Percentiles rank a stretch among this genome's conserved stretches.
Evolutionary conservation across 1,284 basidiomycete genomes (phyloP).

Genomic region (Trametes hirsuta): DNA sequence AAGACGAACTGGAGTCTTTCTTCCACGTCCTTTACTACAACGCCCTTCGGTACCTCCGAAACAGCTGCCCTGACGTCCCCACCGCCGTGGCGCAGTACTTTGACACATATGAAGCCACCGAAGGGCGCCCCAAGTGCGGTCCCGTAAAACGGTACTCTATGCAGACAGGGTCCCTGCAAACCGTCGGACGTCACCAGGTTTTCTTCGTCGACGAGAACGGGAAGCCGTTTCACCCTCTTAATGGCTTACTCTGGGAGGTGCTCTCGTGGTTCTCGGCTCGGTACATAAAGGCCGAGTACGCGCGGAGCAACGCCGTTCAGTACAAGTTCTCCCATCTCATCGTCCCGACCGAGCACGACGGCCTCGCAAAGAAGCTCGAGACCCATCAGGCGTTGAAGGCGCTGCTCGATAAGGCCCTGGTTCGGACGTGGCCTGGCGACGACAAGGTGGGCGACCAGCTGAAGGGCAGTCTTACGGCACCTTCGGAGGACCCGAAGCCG

Average conservation of each 20-base stretch:
- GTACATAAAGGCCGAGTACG: neutral
- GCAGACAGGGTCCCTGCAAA: neutral
- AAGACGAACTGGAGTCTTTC: slow-evolving; percentile 11
- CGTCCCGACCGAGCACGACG: neutral
- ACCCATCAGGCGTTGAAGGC: neutral
- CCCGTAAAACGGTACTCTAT: neutral
- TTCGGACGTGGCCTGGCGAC: neutral
- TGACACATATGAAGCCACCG: neutral
- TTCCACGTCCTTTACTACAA: slow-evolving; percentile 7
- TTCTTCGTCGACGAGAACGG: neutral
- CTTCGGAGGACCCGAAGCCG: neutral
- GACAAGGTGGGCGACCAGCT: slow-evolving; percentile 7
- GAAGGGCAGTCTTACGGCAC: neutral
- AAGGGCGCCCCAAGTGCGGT: neutral
- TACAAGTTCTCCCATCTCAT: neutral
- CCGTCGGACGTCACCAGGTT: neutral
- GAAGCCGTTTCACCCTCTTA: neutral
- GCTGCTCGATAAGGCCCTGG: neutral
- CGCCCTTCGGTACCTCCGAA: slow-evolving; percentile 2
- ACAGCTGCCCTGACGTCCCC: neutral
- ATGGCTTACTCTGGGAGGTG: neutral
- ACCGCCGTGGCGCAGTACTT: neutral
- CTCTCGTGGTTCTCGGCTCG: neutral
- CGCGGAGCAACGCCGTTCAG: neutral
- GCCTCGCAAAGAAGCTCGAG: neutral